Evolutionary conservation across 2,329 filamentous ascomycete genomes (phyloP).

Genomic region (Talaromyces sp.): DNA sequence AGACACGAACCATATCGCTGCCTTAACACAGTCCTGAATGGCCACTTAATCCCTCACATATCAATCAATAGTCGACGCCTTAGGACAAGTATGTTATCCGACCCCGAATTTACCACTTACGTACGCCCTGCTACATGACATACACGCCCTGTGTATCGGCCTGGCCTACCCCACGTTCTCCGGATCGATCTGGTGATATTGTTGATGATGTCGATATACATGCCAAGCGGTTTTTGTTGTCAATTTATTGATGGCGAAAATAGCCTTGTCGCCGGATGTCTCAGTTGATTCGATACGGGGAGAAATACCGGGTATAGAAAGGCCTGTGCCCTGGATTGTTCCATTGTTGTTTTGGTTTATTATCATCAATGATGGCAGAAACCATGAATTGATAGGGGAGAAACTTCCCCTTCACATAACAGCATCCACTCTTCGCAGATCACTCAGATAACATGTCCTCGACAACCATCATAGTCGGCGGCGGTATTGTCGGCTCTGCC

Average conservation of each 20-base stretch:
- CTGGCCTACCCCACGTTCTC: background rate
- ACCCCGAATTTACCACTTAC: background rate
- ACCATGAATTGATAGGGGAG: background rate
- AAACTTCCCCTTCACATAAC: background rate
- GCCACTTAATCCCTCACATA: background rate
- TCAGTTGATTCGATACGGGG: background rate
- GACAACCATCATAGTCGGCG: constrained; percentile 25
- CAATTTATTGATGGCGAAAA: background rate
- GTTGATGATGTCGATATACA: constrained; percentile 1
- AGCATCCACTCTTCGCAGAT: background rate
- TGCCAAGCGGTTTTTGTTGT: background rate
- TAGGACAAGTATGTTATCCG: background rate
- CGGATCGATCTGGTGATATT: background rate
- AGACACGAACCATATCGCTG: background rate
- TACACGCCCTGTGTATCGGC: no score
- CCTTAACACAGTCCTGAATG: background rate
- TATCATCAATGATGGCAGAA: background rate
- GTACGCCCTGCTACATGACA: constrained; percentile 1
- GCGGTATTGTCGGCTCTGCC: constrained; percentile 38
- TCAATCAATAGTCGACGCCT: background rate
- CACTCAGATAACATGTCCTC: background rate
- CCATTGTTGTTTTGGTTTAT: background rate
- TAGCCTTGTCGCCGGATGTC: background rate
- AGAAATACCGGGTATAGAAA: background rate
- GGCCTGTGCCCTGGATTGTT: background rate